Base-by-base conservation (phyloP, 495 filamentous ascomycete genomes). In the Hyaloscypha bicolor region DNA sequence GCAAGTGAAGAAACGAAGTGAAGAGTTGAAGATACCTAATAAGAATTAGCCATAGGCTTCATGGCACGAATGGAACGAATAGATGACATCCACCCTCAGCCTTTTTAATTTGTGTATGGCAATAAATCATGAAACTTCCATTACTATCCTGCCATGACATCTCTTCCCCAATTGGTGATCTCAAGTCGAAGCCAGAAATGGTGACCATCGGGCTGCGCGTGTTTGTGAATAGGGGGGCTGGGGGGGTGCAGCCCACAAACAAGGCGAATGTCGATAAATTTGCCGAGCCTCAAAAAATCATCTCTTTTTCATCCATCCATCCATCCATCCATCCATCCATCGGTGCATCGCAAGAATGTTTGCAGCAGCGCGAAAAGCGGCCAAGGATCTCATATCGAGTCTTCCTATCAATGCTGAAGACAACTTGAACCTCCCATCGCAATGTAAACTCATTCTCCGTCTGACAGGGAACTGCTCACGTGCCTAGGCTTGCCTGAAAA, bases 1-100 rank as follows among this genome's bases (percentile, higher is more conserved):
- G 67, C 87, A 89, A 72, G 82, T 95, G 21, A 66, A 75, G 51
- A 74, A 74, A 51, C 82, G 80, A 74, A 80, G 79, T 69, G 74
- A 76, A 55, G 87, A 92, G 74, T 76, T 92, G 61, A 81, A 81
- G 48, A 82, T 89, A 56, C 72, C 73, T 58, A 25, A 11, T 9
- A 6, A 29, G 1, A 48, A 48, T 4, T 48, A 48, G 42, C 16
- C 4, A 48, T 4, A 48, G 42, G 16, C 16, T 3, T 14, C 4
- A 14, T 48, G 4, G 4, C 1, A 1, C 16, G 16, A 14, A 48
- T 19, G 16, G 42, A 48, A 48, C 16, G 16, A 48, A 48, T 14
- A 48, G 0, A 48, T 48, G 11, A 19, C 42, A 48, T 19, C 42
- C 4, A 6, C 4, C 42, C 42, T 48, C 42, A 14, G 16, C 4